A percentile compares a stretch with the other conserved stretches of the same genome.
Evolutionary conservation across 2,329 filamentous ascomycete genomes (phyloP).

Genomic region (Fusarium musae): DNA sequence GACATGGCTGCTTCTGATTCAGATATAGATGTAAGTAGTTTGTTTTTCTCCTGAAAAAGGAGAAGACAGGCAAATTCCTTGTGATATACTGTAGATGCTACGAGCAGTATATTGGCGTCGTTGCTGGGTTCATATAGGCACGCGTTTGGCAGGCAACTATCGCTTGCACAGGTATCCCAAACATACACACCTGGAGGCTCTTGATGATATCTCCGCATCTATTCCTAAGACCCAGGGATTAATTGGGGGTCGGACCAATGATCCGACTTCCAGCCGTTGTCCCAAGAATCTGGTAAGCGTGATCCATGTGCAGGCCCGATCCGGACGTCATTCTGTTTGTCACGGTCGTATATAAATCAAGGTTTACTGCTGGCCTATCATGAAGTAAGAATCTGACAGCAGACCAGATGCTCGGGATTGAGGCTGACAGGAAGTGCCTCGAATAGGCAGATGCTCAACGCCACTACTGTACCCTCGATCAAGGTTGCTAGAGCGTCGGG

Average conservation of each 20-base stretch:
- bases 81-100: neutral
- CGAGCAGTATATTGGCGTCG: neutral
- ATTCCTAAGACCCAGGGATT: slow-evolving; percentile 10
- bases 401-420: slow-evolving; percentile 36
- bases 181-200: slow-evolving; percentile 5
- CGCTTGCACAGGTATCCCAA: slow-evolving; percentile 2
- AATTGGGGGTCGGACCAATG: slow-evolving; percentile 22
- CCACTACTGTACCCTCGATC: slow-evolving; percentile 21
- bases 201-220: slow-evolving; percentile 20
- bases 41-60: neutral
- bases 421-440: slow-evolving; percentile 26
- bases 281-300: slow-evolving; percentile 35
- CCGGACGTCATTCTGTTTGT: slow-evolving; percentile 26
- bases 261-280: neutral
- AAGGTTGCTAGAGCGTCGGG: slow-evolving; percentile 13
- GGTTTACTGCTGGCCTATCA: slow-evolving; percentile 22
- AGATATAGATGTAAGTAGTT: neutral
- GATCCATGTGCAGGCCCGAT: slow-evolving; percentile 26
- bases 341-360: slow-evolving; percentile 18
- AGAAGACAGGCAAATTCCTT: neutral
- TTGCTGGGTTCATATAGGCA: slow-evolving; percentile 9
- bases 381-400: slow-evolving; percentile 38
- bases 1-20: slow-evolving; percentile 10
- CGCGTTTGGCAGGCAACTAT: neutral
- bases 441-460: slow-evolving; percentile 28